phyloP scores from a whole-genome alignment of 176 grass and related monocot species.

The Zoysia japonica region DNA sequence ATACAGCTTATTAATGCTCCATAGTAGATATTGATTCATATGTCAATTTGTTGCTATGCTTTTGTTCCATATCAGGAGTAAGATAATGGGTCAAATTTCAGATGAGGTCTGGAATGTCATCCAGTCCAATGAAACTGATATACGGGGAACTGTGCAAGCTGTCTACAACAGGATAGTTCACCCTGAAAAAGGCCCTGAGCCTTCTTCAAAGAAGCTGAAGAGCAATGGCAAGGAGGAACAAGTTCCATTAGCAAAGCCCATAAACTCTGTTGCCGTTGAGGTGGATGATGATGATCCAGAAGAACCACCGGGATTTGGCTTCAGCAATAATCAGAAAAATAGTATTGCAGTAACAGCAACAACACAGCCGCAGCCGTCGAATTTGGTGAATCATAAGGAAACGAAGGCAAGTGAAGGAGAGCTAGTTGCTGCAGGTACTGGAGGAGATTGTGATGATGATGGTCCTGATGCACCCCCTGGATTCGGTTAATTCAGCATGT shows the following conservation, averaged over 20 bases:
- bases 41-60: not conserved
- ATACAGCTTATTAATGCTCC: not conserved
- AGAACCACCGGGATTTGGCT: slow-evolving; percentile 69
- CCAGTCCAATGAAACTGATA: slow-evolving; percentile 64
- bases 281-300: slow-evolving; percentile 51
- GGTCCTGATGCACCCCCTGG: slow-evolving; percentile 69
- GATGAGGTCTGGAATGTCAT: slow-evolving; percentile 71
- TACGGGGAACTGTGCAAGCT: slow-evolving; percentile 53
- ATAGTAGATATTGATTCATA: slow-evolving; percentile 7
- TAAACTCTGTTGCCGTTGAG: slow-evolving; percentile 28
- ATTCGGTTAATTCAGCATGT: slow-evolving; percentile 51
- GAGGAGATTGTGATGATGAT: slow-evolving; percentile 33
- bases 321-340: slow-evolving; percentile 36
- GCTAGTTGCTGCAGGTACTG: slow-evolving; percentile 5
- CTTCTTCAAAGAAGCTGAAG: slow-evolving; percentile 47
- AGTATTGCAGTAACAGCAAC: not conserved
- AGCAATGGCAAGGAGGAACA: slow-evolving; percentile 44
- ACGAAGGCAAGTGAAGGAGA: slow-evolving; percentile 35
- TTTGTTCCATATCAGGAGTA: slow-evolving; percentile 48
- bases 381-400: slow-evolving; percentile 29
- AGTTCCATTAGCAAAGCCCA: slow-evolving; percentile 24
- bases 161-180: slow-evolving; percentile 67
- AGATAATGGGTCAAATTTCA: slow-evolving; percentile 84
- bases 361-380: slow-evolving; percentile 6
- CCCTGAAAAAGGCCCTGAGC: slow-evolving; percentile 35